Percentiles rank a stretch among this genome's conserved stretches.
Evolutionary conservation across 495 filamentous ascomycete genomes (phyloP).

Genomic region (Hyaloscypha bicolor): DNA sequence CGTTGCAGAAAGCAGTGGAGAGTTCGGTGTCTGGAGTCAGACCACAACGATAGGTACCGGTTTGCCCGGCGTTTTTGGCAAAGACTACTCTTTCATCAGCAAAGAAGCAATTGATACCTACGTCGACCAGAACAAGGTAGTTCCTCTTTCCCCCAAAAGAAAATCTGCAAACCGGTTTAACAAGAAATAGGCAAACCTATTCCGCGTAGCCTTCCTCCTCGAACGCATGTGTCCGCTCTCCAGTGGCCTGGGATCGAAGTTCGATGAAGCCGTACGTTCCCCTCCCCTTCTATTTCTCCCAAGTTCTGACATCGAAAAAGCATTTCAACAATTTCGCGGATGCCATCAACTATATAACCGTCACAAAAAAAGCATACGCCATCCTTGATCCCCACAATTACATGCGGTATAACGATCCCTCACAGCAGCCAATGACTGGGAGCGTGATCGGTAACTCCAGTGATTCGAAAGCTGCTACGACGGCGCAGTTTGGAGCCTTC

Average conservation of each 20-base stretch:
- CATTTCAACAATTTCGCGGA: conserved; percentile 51
- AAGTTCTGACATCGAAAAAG: conserved; percentile 41
- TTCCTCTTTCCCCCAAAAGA: no score
- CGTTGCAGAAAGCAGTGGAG: conserved; percentile 54
- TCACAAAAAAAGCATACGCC: conserved; percentile 47
- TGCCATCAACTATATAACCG: conserved; percentile 54
- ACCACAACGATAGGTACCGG: conserved; percentile 42
- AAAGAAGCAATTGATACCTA: no score
- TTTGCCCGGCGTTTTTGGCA: conserved; percentile 51
- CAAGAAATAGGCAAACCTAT: no score
- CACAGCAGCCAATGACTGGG: conserved; percentile 49
- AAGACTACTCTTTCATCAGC: conserved; percentile 53
- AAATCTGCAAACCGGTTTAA: no score
- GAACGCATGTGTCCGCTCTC: no score
- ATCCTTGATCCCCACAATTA: conserved; percentile 59
- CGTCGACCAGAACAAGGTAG: no score
- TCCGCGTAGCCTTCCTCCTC: no score
- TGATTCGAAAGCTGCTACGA: conserved; percentile 46
- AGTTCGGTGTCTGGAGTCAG: conserved; percentile 52
- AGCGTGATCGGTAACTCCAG: conserved; percentile 52
- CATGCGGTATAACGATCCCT: conserved; percentile 56
- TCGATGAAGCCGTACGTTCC: no score
- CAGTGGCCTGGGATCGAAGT: no score
- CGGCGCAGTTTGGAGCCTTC: conserved; percentile 53
- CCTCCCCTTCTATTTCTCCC: no score